Conservation (phyloP, 192 early-diverging fungal species). For the Entomortierella parvispora region DNA sequence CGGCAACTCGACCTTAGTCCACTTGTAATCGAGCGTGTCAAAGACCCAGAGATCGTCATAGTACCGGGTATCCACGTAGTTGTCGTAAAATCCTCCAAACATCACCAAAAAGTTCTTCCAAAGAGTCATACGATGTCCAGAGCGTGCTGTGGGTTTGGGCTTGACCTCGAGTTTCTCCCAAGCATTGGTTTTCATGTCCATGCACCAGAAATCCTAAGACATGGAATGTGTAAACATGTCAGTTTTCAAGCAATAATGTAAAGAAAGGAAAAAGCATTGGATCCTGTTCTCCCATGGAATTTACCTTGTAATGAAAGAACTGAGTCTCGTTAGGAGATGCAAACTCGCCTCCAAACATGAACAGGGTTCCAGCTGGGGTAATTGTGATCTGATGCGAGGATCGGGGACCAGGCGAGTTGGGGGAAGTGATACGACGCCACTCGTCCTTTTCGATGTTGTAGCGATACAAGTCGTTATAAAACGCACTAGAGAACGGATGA, state of each 20-base stretch:
- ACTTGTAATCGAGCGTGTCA: conserved; percentile 68
- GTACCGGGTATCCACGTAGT: conserved; percentile 59
- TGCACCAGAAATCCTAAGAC: conserved; percentile 75
- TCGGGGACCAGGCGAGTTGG: conserved; percentile 74
- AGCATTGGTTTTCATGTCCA: conserved; percentile 70
- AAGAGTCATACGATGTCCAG: conserved; percentile 71
- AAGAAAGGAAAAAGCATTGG: not conserved
- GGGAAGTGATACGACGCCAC: conserved; percentile 71
- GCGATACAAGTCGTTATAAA: conserved; percentile 77
- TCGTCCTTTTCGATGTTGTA: conserved; percentile 80
- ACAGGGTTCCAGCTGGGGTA: conserved; percentile 66
- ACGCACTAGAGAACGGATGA: conserved; percentile 11
- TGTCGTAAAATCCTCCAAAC: conserved; percentile 71
- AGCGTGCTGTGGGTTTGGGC: conserved; percentile 62
- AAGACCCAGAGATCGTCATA: conserved; percentile 78
- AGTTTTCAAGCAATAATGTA: no score
- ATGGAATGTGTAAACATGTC: not conserved
- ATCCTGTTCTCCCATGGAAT: no score
- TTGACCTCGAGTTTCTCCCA: conserved; percentile 78
- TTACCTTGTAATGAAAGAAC: conserved; percentile 67
- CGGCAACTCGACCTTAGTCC: conserved; percentile 51
- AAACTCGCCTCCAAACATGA: conserved; percentile 76
- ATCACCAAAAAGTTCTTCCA: conserved; percentile 74
- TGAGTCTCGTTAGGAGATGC: conserved; percentile 69
- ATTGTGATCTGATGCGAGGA: conserved; percentile 74